Percentiles rank a stretch among this genome's conserved stretches.
These are phyloP conservation scores for Warburgia ugandensis DNA, from an alignment of 164 flowering plant species.

Conservation along the genomic window DNA sequence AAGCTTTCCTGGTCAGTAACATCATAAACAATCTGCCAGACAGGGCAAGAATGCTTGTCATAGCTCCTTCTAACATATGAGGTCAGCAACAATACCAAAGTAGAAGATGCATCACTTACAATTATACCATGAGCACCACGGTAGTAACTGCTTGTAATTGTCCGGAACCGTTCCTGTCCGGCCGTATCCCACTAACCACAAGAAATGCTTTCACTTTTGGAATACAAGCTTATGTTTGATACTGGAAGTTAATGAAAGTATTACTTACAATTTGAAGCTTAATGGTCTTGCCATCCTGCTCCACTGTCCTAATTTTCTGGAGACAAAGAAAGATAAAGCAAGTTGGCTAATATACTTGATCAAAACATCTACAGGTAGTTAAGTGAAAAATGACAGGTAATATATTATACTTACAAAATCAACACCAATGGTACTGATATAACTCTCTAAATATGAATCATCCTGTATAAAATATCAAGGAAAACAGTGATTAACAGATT, in stretches of 20 bases:
- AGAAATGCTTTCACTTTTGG: neutral
- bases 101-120: conserved; percentile 26
- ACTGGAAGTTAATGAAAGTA: neutral
- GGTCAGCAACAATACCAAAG: neutral
- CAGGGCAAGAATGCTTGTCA: neutral
- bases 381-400: neutral
- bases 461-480: conserved; percentile 18
- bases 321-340: neutral
- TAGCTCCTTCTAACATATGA: neutral
- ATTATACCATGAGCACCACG: conserved; percentile 87
- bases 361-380: neutral
- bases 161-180: conserved; percentile 78
- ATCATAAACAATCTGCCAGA: conserved; percentile 28
- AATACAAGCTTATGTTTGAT: no score
- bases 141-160: conserved; percentile 85
- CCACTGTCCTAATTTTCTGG: conserved; percentile 44
- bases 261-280: conserved; percentile 41
- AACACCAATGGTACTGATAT: conserved; percentile 45
- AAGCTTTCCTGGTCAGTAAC: conserved; percentile 33
- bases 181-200: conserved; percentile 73
- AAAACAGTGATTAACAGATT: conserved; percentile 1
- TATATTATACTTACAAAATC: conserved; percentile 31
- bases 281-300: conserved; percentile 41
- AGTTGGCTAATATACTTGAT: neutral
- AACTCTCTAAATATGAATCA: conserved; percentile 41